Conservation (phyloP, 2,329 filamentous ascomycete species). For the Cephalotrichum gorgonifer region DNA sequence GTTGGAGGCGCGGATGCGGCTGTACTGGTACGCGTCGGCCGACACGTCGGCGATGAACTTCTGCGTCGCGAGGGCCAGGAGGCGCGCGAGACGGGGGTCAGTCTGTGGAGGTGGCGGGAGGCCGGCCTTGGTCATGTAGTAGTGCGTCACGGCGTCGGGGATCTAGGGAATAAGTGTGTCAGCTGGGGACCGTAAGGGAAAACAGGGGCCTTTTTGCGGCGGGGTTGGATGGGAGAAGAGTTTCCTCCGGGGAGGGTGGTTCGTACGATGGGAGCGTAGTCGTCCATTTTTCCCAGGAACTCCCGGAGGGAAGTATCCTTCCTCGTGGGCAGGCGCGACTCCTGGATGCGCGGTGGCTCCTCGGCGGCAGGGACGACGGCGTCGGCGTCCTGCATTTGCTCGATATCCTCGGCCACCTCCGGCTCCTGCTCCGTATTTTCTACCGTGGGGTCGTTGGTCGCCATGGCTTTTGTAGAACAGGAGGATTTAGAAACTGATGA, state of each 20-base stretch:
- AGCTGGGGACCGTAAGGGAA: not conserved
- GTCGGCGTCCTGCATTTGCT: not conserved
- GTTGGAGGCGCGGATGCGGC: conserved; percentile 85
- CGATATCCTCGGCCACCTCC: not conserved
- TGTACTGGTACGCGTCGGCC: conserved; percentile 96
- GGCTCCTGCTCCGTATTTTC: conserved; percentile 3
- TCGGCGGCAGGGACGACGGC: conserved; percentile 28
- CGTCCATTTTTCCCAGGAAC: conserved; percentile 93
- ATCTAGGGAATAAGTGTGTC: conserved; percentile 48
- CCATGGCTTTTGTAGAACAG: not conserved
- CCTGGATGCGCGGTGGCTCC: conserved; percentile 30
- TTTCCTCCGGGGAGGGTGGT: no score
- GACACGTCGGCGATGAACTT: conserved; percentile 98
- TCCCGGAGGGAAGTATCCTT: conserved; percentile 91
- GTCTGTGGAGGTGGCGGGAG: conserved; percentile 88
- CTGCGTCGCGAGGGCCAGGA: conserved; percentile 93
- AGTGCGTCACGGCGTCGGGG: conserved; percentile 92
- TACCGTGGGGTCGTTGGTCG: not conserved
- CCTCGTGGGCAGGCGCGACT: conserved; percentile 61
- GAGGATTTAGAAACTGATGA: not conserved
- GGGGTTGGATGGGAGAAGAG: not conserved
- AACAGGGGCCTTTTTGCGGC: not conserved
- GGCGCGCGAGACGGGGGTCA: conserved; percentile 78
- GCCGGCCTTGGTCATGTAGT: conserved; percentile 93
- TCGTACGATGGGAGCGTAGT: conserved; percentile 90